Base-by-base conservation (phyloP, 2,329 filamentous ascomycete genomes). In the Aspergillus tanneri region DNA sequence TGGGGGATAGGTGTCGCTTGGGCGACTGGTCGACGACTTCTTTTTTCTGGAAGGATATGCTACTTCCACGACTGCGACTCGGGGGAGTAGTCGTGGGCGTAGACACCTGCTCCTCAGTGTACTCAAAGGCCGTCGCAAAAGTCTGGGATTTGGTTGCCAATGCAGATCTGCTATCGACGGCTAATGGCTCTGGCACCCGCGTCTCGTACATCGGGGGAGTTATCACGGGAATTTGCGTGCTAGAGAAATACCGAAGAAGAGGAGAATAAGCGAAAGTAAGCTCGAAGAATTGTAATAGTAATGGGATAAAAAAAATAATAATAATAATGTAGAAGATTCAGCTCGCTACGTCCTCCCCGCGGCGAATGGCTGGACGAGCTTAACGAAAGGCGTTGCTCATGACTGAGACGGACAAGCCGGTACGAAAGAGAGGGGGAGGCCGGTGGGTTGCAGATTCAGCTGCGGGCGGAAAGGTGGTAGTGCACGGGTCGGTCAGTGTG, bases 41-140 rank as follows among this genome's bases (percentile, higher is more conserved):
- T 46, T 43, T 44, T 36, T 53, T 50, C 39, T 56, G 56, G 44
- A 61, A 56, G 38, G 65, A 68, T 39, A 61, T 32, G 46, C 66
- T 69, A 37, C 57, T 55, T 43, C 56, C 64, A 52, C 65, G 66
- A 48, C 60, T 60, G 51, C 60, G 61, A 52, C 57, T 60, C 49
- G 60, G 60, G 43, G 61, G 53, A 44, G 55, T 50, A 45, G 59
- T 58, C 49, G 63, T 63, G 41, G 63, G 58, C 50, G 62, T 65
- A 38, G 63, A 59, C 41, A 59, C 53, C 53, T 64, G 66, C 50
- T 70, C 65, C 53, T 72, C 69, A 52, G 67, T 67, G 60, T 71
- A 74, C 49, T 74, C 71, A 54, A 74, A 69, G 52, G 72, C 63
- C 51, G 71, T 68, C 52, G 68, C 62, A 58, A 72, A 66, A 22